These are phyloP conservation scores for Mrakia gelida DNA, from an alignment of 768 basidiomycete species.

Conservation along the genomic window DNA sequence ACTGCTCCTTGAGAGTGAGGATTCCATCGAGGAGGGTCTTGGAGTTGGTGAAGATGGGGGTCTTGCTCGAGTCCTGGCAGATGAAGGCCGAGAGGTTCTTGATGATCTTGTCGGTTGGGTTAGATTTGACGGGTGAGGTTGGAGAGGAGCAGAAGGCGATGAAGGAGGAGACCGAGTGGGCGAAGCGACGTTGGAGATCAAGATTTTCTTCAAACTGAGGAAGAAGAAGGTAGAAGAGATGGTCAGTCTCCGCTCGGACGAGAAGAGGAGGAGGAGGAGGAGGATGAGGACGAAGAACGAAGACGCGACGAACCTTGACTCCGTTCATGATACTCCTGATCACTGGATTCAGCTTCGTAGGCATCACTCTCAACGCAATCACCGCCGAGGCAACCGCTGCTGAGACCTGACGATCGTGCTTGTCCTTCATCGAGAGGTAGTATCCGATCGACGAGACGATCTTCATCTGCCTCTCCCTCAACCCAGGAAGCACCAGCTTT, in stretches of 20 bases:
- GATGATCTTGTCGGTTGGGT: slow-evolving; percentile 92
- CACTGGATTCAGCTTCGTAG: slow-evolving; percentile 90
- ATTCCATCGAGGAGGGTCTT: slow-evolving; percentile 56
- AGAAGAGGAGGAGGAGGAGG: neutral
- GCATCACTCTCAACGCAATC: slow-evolving; percentile 76
- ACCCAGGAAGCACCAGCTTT: slow-evolving; percentile 66
- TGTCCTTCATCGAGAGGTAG: slow-evolving; percentile 73
- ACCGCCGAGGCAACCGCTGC: slow-evolving; percentile 88
- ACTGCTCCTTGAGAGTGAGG: slow-evolving; percentile 56
- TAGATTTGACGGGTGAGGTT: slow-evolving; percentile 58
- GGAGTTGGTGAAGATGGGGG: slow-evolving; percentile 74
- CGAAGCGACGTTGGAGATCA: slow-evolving; percentile 83
- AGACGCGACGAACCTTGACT: slow-evolving; percentile 63
- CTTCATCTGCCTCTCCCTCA: slow-evolving; percentile 70
- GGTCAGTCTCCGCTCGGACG: neutral
- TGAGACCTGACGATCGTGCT: slow-evolving; percentile 76
- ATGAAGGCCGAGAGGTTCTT: slow-evolving; percentile 96
- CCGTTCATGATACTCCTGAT: slow-evolving; percentile 97
- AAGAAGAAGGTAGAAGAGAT: neutral
- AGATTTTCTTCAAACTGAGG: slow-evolving; percentile 78
- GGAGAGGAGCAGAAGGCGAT: slow-evolving; percentile 69
- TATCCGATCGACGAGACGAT: slow-evolving; percentile 68
- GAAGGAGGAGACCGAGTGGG: slow-evolving; percentile 78
- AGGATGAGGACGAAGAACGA: too few relatives aligned
- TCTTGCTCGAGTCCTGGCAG: slow-evolving; percentile 82